Evolutionary conservation across 495 filamentous ascomycete species (phyloP).

Genomic region (Daldinia decipiens): DNA sequence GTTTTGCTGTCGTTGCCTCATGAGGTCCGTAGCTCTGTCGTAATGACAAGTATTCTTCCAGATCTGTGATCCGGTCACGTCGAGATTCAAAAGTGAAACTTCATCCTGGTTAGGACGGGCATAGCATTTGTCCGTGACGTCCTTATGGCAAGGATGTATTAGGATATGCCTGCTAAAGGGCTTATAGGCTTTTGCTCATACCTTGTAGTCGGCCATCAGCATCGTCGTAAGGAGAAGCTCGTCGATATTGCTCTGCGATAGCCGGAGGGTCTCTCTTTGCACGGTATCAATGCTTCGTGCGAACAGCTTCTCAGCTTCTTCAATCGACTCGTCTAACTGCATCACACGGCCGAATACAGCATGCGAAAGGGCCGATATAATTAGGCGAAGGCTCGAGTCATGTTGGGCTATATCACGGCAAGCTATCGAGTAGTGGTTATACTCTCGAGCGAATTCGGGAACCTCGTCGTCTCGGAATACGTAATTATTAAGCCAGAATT

Average conservation of each 20-base stretch:
- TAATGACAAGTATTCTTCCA: constrained; percentile 42
- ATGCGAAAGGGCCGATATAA: constrained; percentile 47
- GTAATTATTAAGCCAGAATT: constrained; percentile 29
- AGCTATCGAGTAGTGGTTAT: constrained; percentile 35
- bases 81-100: constrained; percentile 6
- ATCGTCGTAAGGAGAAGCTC: constrained; percentile 47
- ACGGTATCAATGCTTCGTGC: constrained; percentile 27
- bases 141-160: constrained; percentile 10
- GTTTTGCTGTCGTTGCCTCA: constrained; percentile 40
- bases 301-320: constrained; percentile 37
- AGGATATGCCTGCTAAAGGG: neutral
- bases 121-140: constrained; percentile 14
- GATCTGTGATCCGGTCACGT: constrained; percentile 37
- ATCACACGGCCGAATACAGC: constrained; percentile 45
- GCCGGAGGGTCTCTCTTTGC: constrained; percentile 3
- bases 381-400: constrained; percentile 45
- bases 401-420: constrained; percentile 28
- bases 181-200: constrained; percentile 1
- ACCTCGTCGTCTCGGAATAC: constrained; percentile 30
- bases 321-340: constrained; percentile 19
- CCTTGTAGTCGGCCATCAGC: constrained; percentile 48
- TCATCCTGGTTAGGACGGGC: neutral
- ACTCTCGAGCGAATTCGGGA: constrained; percentile 37
- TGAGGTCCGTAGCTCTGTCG: constrained; percentile 40
- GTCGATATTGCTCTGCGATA: constrained; percentile 46